Conservation (phyloP, 2,329 filamentous ascomycete genomes). For the Sphaerostilbella broomeana region DNA sequence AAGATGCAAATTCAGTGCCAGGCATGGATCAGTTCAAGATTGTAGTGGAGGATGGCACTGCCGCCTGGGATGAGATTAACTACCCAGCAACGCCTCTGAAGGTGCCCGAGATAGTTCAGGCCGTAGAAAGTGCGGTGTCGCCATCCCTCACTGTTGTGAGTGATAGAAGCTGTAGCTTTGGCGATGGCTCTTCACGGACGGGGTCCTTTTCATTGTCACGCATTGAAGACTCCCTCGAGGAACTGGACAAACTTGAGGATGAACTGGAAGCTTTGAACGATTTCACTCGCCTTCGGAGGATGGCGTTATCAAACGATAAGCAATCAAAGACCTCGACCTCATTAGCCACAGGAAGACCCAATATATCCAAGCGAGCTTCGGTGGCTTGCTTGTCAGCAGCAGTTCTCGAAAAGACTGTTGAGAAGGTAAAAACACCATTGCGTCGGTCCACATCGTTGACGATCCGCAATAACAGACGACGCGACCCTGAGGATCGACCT, state of each 20-base stretch:
- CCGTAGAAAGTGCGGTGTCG: slow-evolving; percentile 28
- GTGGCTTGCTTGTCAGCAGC: slow-evolving; percentile 32
- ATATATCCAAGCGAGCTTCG: slow-evolving; percentile 22
- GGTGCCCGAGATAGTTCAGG: slow-evolving; percentile 23
- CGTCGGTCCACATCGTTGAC: slow-evolving; percentile 38
- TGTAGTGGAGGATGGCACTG: slow-evolving; percentile 15
- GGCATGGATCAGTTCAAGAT: slow-evolving; percentile 16
- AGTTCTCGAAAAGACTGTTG: slow-evolving; percentile 35
- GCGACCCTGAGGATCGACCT: too few relatives aligned
- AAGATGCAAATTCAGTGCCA: slow-evolving; percentile 16
- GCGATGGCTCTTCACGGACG: slow-evolving; percentile 25
- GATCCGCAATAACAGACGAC: slow-evolving; percentile 25
- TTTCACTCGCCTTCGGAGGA: slow-evolving; percentile 29
- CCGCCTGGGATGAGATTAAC: slow-evolving; percentile 21
- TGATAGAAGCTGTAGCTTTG: slow-evolving; percentile 29
- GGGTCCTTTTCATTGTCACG: slow-evolving; percentile 35
- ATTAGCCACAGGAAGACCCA: slow-evolving; percentile 1
- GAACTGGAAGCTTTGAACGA: slow-evolving; percentile 48
- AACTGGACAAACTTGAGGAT: slow-evolving; percentile 55
- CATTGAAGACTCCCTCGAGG: slow-evolving; percentile 59
- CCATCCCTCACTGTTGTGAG: slow-evolving; percentile 26
- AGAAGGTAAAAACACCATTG: slow-evolving; percentile 30
- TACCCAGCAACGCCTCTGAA: slow-evolving; percentile 23
- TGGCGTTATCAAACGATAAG: slow-evolving; percentile 23
- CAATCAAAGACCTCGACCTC: neutral